Conservation (phyloP, 2,329 filamentous ascomycete genomes). For the Fusarium secorum region DNA sequence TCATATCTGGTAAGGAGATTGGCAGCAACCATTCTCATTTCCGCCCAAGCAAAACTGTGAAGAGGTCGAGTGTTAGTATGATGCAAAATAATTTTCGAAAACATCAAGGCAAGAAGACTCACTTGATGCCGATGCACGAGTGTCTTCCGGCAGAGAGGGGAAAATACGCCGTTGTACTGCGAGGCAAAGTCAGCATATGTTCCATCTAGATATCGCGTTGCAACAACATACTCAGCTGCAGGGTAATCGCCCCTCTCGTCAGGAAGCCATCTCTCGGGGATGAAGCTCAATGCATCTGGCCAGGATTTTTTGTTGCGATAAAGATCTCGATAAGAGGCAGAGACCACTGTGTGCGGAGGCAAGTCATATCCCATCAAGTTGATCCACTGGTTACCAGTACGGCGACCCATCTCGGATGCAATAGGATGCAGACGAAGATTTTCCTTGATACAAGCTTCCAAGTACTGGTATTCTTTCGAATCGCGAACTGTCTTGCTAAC, state of each 20-base stretch:
- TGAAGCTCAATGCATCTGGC: background rate
- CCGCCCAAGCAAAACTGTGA: background rate
- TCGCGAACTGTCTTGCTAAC: background rate
- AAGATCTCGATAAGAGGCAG: background rate
- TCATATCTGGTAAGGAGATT: background rate
- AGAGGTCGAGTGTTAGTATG: background rate
- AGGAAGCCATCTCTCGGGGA: background rate
- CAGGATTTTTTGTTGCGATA: background rate
- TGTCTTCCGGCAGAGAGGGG: background rate
- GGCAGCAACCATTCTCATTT: background rate
- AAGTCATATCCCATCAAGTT: background rate
- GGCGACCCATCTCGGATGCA: background rate
- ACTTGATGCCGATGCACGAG: background rate
- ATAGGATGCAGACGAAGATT: background rate
- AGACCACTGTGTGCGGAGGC: background rate
- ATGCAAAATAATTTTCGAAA: accelerated
- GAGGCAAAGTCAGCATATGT: accelerated
- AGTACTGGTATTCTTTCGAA: background rate
- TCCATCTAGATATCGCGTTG: too few relatives aligned
- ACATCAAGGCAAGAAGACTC: background rate
- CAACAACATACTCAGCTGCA: background rate
- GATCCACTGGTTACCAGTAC: background rate
- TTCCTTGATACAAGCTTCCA: background rate
- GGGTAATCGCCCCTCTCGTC: background rate
- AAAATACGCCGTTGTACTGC: background rate